A percentile compares a stretch with the other conserved stretches of the same genome.
These are phyloP conservation scores for Echium plantagineum DNA, from an alignment of 257 asterid genomes.

Conservation along the genomic window DNA sequence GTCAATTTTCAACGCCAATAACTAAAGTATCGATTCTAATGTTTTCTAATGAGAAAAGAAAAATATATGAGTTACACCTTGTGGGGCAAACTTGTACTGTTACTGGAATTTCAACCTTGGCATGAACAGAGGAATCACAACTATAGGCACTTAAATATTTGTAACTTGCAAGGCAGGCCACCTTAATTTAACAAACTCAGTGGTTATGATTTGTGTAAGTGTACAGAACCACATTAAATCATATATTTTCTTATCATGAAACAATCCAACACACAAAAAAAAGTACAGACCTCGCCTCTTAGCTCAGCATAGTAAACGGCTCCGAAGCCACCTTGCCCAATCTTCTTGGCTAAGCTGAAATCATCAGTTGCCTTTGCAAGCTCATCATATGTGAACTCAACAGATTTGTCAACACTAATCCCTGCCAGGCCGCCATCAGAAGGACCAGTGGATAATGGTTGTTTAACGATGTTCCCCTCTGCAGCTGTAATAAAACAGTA, in stretches of 20 bases:
- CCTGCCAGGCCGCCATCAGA: slow-evolving; percentile 14
- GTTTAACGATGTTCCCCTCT: background rate
- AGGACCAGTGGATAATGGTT: background rate
- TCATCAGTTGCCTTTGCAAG: slow-evolving; percentile 71
- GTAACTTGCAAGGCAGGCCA: too few species aligned
- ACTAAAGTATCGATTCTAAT: too few species aligned
- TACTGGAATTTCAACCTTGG: too few species aligned
- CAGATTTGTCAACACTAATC: slow-evolving; percentile 80
- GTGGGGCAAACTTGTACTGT: too few species aligned
- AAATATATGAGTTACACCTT: too few species aligned
- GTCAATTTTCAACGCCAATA: too few species aligned
- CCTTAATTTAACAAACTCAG: too few species aligned
- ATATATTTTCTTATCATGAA: background rate
- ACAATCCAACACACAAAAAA: background rate
- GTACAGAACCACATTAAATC: background rate
- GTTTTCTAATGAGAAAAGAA: too few species aligned
- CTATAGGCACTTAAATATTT: too few species aligned
- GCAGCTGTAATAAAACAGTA: background rate
- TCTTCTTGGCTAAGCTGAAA: slow-evolving; percentile 85
- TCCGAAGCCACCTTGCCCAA: slow-evolving; percentile 97
- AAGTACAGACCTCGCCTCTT: slow-evolving; percentile 81
- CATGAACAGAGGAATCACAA: too few species aligned
- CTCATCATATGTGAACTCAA: slow-evolving; percentile 90
- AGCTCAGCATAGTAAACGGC: slow-evolving; percentile 95
- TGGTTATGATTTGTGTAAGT: too few species aligned